A percentile compares a stretch with the other conserved stretches of the same genome.
Conservation (phyloP, 257 asterid genomes). For the Cruciata laevipes region DNA sequence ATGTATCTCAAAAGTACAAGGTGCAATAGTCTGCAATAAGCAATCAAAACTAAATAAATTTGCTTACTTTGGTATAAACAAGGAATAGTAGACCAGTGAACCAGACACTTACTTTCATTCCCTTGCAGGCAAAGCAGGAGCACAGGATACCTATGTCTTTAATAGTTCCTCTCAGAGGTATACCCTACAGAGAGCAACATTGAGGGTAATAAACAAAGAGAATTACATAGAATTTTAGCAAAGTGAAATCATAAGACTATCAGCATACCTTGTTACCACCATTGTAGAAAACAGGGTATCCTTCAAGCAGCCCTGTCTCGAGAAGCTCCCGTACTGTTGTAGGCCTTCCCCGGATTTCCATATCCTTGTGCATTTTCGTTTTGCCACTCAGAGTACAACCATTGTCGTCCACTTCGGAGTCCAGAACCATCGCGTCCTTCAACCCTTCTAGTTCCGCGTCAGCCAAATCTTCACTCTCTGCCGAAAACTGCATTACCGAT, state of each 20-base stretch:
- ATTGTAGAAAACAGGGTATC: conserved; percentile 93
- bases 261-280: conserved; percentile 84
- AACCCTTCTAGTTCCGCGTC: conserved; percentile 31
- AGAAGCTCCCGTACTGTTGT: conserved; percentile 86
- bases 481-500: conserved; percentile 34
- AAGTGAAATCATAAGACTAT: background rate
- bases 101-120: conserved; percentile 50
- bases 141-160: conserved; percentile 83
- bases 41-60: conserved; percentile 11
- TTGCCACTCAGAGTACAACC: conserved; percentile 34
- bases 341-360: conserved; percentile 54
- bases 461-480: conserved; percentile 27
- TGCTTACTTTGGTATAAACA: conserved; percentile 3
- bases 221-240: background rate
- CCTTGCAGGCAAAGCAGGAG: conserved; percentile 79
- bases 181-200: conserved; percentile 27
- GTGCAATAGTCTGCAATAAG: conserved; percentile 62
- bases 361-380: conserved; percentile 63
- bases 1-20: conserved; percentile 94
- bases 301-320: conserved; percentile 88
- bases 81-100: conserved; percentile 6
- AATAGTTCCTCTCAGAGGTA: conserved; percentile 70
- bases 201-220: background rate
- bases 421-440: conserved; percentile 42
- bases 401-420: conserved; percentile 34